Evolutionary conservation across 2,329 filamentous ascomycete genomes (phyloP).

Genomic region (Verticillium isaacii): DNA sequence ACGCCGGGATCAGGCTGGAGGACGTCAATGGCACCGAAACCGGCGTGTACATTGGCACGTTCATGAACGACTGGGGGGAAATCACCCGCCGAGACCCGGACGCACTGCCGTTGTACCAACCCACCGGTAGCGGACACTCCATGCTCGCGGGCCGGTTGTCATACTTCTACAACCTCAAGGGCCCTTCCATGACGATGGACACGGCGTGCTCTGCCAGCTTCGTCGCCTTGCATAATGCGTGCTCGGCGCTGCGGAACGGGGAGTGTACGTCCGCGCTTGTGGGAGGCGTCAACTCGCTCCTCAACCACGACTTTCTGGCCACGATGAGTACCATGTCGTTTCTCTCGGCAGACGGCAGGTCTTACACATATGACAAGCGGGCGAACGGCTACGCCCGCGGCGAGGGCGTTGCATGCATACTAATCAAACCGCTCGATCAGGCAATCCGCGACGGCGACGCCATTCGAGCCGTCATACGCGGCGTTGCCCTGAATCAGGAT

Average conservation of each 20-base stretch:
- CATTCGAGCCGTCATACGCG: constrained; percentile 28
- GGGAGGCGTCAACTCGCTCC: constrained; percentile 28
- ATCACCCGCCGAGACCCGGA: constrained; percentile 10
- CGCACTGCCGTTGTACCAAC: constrained; percentile 6
- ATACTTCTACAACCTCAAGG: constrained; percentile 30
- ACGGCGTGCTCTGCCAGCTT: constrained; percentile 33
- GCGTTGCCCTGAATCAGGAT: constrained; percentile 29
- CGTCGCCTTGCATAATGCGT: constrained; percentile 24
- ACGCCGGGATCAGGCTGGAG: constrained; percentile 26
- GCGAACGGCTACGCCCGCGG: constrained; percentile 7
- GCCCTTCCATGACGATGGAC: constrained; percentile 28
- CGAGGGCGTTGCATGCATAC: constrained; percentile 18
- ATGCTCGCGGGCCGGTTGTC: constrained; percentile 32
- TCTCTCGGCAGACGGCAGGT: constrained; percentile 5
- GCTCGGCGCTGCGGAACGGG: constrained; percentile 21
- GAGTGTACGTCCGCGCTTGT: constrained; percentile 29
- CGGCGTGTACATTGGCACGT: constrained; percentile 23
- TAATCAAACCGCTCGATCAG: constrained; percentile 37
- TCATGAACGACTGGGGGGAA: constrained; percentile 18
- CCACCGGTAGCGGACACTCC: constrained; percentile 23
- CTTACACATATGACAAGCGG: background rate
- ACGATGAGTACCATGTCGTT: background rate
- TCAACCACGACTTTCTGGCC: constrained; percentile 12
- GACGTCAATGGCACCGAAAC: constrained; percentile 17
- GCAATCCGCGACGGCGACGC: constrained; percentile 37